These are phyloP conservation scores for Epichloe uncinata DNA, from an alignment of 2,329 filamentous ascomycete genomes.

Conservation along the genomic window DNA sequence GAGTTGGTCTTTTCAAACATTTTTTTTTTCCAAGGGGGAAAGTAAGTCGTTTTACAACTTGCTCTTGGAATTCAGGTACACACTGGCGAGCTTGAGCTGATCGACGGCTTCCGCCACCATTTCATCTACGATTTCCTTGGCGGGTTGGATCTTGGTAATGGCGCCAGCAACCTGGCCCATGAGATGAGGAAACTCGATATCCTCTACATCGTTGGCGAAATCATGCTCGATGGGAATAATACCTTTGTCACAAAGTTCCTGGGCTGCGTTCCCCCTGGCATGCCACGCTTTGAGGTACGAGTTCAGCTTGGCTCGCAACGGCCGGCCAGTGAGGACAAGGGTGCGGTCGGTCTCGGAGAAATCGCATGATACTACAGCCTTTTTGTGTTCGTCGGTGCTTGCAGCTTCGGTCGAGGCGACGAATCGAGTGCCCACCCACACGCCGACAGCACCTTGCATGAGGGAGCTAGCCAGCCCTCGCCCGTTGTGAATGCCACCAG, in stretches of 20 bases:
- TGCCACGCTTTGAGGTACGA: constrained; percentile 80
- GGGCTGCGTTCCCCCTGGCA: constrained; percentile 61
- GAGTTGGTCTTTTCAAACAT: too few species aligned
- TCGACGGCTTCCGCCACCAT: constrained; percentile 71
- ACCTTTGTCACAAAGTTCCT: constrained; percentile 59
- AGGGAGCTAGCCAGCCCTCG: constrained; percentile 66
- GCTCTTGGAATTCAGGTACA: constrained; percentile 40
- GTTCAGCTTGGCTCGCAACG: constrained; percentile 68
- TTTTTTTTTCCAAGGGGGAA: too few species aligned
- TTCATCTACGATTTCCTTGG: constrained; percentile 71
- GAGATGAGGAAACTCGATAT: constrained; percentile 74
- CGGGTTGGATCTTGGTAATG: constrained; percentile 66
- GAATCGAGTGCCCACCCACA: constrained; percentile 92
- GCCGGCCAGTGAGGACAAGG: constrained; percentile 68
- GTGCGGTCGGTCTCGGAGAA: constrained; percentile 75
- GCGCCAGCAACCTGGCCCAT: constrained; percentile 89
- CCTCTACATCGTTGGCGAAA: constrained; percentile 59
- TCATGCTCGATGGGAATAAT: constrained; percentile 74
- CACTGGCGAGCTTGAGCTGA: constrained; percentile 47
- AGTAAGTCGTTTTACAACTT: constrained; percentile 21
- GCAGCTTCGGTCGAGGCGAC: constrained; percentile 73
- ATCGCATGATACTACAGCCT: constrained; percentile 64
- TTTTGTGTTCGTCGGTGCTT: constrained; percentile 71
- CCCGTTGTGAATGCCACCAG: constrained; percentile 77
- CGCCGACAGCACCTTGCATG: constrained; percentile 78